A percentile compares a stretch with the other conserved stretches of the same genome.
phyloP scores from a whole-genome alignment of 164 flowering plant genomes.

The Warburgia ugandensis region DNA sequence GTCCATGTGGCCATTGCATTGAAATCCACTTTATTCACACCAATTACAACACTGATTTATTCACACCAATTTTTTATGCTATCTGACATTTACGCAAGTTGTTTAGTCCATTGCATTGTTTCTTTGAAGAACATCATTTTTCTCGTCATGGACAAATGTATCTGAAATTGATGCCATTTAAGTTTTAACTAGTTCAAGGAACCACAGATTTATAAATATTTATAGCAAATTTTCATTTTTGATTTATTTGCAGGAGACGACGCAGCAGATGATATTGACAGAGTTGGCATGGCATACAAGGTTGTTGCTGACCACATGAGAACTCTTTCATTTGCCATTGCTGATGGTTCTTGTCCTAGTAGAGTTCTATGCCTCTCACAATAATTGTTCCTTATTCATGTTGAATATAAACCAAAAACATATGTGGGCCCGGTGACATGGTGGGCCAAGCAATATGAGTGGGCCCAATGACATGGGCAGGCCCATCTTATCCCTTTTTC shows the following conservation, averaged over 20 bases:
- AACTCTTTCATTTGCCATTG: conserved; percentile 94
- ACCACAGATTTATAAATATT: no score
- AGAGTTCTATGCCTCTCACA: conserved; percentile 8
- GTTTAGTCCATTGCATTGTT: neutral
- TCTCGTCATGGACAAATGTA: neutral
- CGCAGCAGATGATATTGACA: conserved; percentile 77
- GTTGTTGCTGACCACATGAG: conserved; percentile 96
- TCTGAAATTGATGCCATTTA: no score
- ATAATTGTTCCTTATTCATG: no score
- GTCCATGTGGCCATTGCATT: conserved; percentile 97
- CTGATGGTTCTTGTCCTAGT: conserved; percentile 98
- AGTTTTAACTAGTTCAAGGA: no score
- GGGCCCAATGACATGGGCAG: no score
- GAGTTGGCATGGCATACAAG: conserved; percentile 89
- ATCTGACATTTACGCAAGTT: conserved; percentile 44
- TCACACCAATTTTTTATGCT: conserved; percentile 81
- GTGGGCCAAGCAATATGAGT: no score
- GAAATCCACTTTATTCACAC: conserved; percentile 90
- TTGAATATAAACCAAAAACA: no score
- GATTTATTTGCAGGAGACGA: conserved; percentile 48
- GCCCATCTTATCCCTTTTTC: no score
- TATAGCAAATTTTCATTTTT: no score
- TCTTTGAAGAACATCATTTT: neutral
- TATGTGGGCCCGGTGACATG: no score
- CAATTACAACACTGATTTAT: conserved; percentile 93